Evolutionary conservation across 2,329 filamentous ascomycete species (phyloP).

Genomic region (Aspergillus transmontanensis): DNA sequence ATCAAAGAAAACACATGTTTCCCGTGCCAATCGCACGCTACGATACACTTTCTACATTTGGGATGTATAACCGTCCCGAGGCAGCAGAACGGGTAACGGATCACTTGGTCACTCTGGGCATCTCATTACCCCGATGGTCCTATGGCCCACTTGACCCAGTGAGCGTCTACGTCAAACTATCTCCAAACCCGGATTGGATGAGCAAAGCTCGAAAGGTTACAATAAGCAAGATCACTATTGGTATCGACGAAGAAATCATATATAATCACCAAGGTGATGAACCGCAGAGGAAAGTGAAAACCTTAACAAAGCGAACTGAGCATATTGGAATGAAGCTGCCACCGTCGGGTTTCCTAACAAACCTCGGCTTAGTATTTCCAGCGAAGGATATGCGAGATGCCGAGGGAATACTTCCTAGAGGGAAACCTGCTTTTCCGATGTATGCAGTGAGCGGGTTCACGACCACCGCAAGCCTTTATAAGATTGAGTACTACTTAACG

Average conservation of each 20-base stretch:
- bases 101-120: constrained; percentile 86
- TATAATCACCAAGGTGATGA: constrained; percentile 98
- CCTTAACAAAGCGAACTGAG: constrained; percentile 80
- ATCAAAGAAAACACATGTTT: constrained; percentile 88
- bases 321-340: constrained; percentile 81
- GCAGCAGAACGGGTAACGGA: constrained; percentile 82
- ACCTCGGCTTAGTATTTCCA: constrained; percentile 87
- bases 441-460: constrained; percentile 91
- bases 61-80: constrained; percentile 98
- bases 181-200: constrained; percentile 89
- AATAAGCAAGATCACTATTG: constrained; percentile 89
- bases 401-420: constrained; percentile 83
- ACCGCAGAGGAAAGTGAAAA: constrained; percentile 85
- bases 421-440: constrained; percentile 83
- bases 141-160: constrained; percentile 95
- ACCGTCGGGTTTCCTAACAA: constrained; percentile 89
- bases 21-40: constrained; percentile 90
- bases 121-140: constrained; percentile 92
- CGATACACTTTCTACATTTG: constrained; percentile 96
- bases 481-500: constrained; percentile 94
- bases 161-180: constrained; percentile 91
- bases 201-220: constrained; percentile 88
- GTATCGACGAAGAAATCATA: constrained; percentile 97
- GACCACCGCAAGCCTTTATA: constrained; percentile 90
- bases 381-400: constrained; percentile 83